Evolutionary conservation across 305 asterid genomes (phyloP), one percentile per base, ranked within the genome.

Genomic region (Solanum hybrid): DNA sequence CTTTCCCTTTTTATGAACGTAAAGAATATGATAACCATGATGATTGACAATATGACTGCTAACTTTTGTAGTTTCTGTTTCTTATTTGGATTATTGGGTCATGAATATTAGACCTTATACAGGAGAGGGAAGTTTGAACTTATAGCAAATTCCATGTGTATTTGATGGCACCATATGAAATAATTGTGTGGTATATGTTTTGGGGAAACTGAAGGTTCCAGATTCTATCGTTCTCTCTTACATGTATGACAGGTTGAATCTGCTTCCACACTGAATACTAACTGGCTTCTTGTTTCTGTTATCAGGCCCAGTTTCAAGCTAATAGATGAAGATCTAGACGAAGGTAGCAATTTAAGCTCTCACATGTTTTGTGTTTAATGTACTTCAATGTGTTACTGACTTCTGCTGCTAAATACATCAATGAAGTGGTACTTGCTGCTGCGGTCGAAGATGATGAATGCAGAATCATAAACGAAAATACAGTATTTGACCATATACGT

Each of bases 241-340:
- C 31, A 36, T 78, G 45, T 19, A 84, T 31, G 88, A 66, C 7
- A 13, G 29, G 66, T 37, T 69, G 88, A 88, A 38, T 69, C 40
- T 12, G 31, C 88, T 60, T 37, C 75, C 72, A 45, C 87, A 19
- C 31, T 75, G 80, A 75, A 27, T 71, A 87, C 32, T 72, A 73
- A 85, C 90, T 81, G 76, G 77, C 88, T 75, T 89, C 89, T n/a
- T 66, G 86, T 86, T 94, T 90, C 85, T 88, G 31, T 91, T 88
- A 87, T 72, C 94, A 97, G 99, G 98, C 98, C 99, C 89, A 95
- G 97, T 93, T 97, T 97, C 96, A 93, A 95, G 32, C 98, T 97
- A 80, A 85, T 96, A 89, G 98, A 94, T 40, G 98, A 96, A 89
- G 99, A 97, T 7, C 90, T 87, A 12, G 98, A 95, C 69, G 95